Evolutionary conservation across 805 yeast genomes (phyloP), one percentile per base, ranked within the genome.

Genomic region (Candida dajiaensis): DNA sequence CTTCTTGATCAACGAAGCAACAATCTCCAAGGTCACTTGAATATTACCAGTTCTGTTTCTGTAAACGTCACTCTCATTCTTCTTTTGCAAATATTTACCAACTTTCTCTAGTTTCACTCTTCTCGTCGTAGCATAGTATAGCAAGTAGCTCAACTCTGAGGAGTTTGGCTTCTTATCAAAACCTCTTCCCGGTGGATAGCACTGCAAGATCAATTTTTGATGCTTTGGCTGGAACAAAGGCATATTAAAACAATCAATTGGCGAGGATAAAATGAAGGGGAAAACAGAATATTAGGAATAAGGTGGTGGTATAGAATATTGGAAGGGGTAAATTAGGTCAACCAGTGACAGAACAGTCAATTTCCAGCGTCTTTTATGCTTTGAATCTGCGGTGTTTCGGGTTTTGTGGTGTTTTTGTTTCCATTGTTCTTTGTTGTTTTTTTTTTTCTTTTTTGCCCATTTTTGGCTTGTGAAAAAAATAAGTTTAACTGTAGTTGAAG

Each of bases 161-260:
- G 95, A 81, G 63, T 92, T 90, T 15, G 99, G 96, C 57, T 85
- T 83, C 68, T 90, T 90, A 59, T 90, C 98, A 6, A 77, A 76
- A 8, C 81, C 83, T 50, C 89, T 76, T 2, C 97, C 97, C 2
- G 94, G 78, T 6, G 96, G 98, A 64, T 92, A 92, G 70, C 98
- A 94, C 64, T 88, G 96, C 43, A 85, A 76, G 35, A 94, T 86
- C 58, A 90, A 73, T 59, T 87, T 82, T 66, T 90, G 97, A 65
- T 90, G 98, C 63, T 92, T 90, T 2, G 96, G 86, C 40, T 74
- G 72, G 57, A 80, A 78, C 28, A 78, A 55, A 10, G 66, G 56
- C 60, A 55, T 52, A 19, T 15, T 46, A n/a, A 12, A 18, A 12
- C 15, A 5, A 19, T 4, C 41, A 38, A 21, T n/a, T 20, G 19